Conservation (phyloP, 352 stramenopile genomes). For the Thalassiosira mediterranea region DNA sequence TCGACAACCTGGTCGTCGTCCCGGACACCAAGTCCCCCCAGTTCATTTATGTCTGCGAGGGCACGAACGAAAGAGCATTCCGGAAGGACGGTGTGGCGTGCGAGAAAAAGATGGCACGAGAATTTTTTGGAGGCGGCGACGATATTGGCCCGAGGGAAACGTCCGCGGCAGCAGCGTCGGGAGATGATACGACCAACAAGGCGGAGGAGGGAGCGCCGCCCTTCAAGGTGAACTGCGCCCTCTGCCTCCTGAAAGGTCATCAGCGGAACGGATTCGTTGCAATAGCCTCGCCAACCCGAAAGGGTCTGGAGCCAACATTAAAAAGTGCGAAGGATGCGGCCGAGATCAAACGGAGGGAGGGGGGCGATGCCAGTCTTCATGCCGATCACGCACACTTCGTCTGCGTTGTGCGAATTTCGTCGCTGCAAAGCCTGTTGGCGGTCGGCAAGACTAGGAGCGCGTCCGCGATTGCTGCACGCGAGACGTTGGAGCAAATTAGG, state of each 20-base stretch:
- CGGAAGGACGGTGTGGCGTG: slow-evolving; percentile 18
- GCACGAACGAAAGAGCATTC: slow-evolving; percentile 27
- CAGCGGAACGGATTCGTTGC: slow-evolving; percentile 64
- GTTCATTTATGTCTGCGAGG: slow-evolving; percentile 31
- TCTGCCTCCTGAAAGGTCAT: slow-evolving; percentile 39
- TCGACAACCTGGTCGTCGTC: slow-evolving; percentile 56
- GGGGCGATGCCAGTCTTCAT: slow-evolving; percentile 15
- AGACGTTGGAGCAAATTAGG: slow-evolving; percentile 43
- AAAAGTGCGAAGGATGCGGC: slow-evolving; percentile 22
- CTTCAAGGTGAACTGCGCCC: slow-evolving; percentile 63
- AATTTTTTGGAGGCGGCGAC: slow-evolving; percentile 31
- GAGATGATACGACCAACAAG: background rate
- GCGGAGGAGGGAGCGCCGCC: background rate
- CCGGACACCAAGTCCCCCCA: slow-evolving; percentile 53
- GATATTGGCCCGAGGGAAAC: too few species aligned
- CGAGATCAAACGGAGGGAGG: background rate
- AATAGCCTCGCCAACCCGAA: slow-evolving; percentile 28
- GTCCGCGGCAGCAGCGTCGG: too few species aligned
- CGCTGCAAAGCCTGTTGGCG: slow-evolving; percentile 16
- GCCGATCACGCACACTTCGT: slow-evolving; percentile 59
- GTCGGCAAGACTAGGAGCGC: slow-evolving; percentile 13
- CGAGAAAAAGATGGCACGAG: slow-evolving; percentile 32
- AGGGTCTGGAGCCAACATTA: slow-evolving; percentile 24
- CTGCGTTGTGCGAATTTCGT: slow-evolving; percentile 27
- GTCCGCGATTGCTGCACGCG: slow-evolving; percentile 6